phyloP scores from a whole-genome alignment of 148 eudicot species.

The Diospyros kaki region DNA sequence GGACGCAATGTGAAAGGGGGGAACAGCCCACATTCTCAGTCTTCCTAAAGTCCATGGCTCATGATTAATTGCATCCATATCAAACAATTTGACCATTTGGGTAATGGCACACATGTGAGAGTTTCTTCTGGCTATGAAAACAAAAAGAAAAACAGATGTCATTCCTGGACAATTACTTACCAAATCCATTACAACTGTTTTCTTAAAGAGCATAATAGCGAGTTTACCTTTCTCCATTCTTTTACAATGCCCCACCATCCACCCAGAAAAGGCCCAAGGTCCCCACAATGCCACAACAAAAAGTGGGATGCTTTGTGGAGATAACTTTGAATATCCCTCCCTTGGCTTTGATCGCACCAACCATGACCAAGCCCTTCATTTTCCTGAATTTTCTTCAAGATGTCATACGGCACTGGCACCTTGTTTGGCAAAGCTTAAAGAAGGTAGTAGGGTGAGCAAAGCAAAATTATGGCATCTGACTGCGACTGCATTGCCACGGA shows the following conservation, averaged over 20 bases:
- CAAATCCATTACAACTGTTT: background rate
- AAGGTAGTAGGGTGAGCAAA: background rate
- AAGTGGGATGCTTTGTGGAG: background rate
- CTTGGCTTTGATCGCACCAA: background rate
- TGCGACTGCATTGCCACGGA: conserved; percentile 18
- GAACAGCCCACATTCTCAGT: too few relatives aligned
- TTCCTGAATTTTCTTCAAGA: conserved; percentile 5
- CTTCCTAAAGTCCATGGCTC: too few relatives aligned
- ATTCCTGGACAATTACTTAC: background rate
- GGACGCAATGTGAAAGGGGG: too few relatives aligned
- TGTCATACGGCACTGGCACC: background rate
- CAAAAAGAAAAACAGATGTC: background rate
- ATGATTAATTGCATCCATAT: too few relatives aligned
- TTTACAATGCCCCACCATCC: background rate
- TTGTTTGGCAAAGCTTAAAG: conserved; percentile 6
- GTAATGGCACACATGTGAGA: too few relatives aligned
- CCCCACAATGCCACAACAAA: background rate
- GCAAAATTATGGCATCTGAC: conserved; percentile 19
- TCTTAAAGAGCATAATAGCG: background rate
- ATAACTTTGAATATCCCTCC: conserved; percentile 15
- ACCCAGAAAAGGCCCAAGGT: background rate
- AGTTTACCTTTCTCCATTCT: background rate
- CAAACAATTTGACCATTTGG: too few relatives aligned
- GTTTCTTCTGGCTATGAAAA: background rate
- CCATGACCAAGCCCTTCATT: background rate